Evolutionary conservation across 371 early-diverging fungal species (phyloP).

Genomic region (Basidiobolus heterosporus): DNA sequence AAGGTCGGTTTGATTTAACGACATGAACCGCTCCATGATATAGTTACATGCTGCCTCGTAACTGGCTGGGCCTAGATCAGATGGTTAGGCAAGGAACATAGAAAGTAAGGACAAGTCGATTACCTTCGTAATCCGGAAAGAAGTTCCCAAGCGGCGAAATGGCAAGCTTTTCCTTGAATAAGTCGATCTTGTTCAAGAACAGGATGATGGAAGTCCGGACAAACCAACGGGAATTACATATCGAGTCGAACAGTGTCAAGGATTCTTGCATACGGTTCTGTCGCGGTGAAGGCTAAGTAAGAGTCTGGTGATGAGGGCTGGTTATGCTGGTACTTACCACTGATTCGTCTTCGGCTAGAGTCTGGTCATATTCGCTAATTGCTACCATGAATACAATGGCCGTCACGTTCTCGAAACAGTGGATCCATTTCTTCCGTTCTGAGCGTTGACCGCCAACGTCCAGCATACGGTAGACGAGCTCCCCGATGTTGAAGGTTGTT

Average conservation of each 20-base stretch:
- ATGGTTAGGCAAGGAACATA: constrained; percentile 3
- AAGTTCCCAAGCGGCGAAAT: constrained; percentile 55
- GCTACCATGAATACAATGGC: constrained; percentile 92
- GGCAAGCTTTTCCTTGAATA: constrained; percentile 72
- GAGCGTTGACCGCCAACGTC: constrained; percentile 92
- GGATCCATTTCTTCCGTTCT: constrained; percentile 89
- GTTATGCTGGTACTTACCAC: too few relatives aligned
- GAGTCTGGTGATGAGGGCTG: background rate
- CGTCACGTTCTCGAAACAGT: constrained; percentile 88
- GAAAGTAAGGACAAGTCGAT: constrained; percentile 10
- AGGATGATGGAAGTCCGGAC: constrained; percentile 79
- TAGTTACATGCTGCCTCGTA: constrained; percentile 70
- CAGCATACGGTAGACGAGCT: constrained; percentile 77
- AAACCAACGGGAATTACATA: constrained; percentile 91
- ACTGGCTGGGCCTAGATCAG: constrained; percentile 15
- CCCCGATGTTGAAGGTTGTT: constrained; percentile 67
- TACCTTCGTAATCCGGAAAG: constrained; percentile 78
- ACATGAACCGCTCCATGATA: constrained; percentile 41
- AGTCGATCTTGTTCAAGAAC: constrained; percentile 90
- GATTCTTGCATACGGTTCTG: constrained; percentile 79
- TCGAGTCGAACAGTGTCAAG: constrained; percentile 82
- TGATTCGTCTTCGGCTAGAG: constrained; percentile 86
- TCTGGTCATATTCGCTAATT: constrained; percentile 87
- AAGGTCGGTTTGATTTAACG: constrained; percentile 10
- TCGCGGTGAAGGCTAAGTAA: background rate